These are phyloP conservation scores for Murraya paniculata DNA, from an alignment of 345 rosid species.

Conservation along the genomic window DNA sequence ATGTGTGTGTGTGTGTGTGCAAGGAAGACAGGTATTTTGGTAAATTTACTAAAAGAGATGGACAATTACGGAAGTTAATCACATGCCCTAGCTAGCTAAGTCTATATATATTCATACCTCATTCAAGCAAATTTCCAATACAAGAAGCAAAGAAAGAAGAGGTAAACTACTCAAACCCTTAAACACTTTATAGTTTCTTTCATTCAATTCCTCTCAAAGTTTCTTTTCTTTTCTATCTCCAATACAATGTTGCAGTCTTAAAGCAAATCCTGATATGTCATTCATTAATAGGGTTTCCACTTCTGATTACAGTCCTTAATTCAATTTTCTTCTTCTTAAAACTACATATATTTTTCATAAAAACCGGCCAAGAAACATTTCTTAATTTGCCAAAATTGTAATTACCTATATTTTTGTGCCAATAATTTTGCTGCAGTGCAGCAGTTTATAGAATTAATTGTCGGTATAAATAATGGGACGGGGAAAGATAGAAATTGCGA, in stretches of 20 bases:
- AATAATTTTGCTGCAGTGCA: neutral
- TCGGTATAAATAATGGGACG: slow-evolving; percentile 21
- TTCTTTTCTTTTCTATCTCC: neutral
- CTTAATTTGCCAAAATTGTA: too few species aligned
- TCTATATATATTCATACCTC: neutral
- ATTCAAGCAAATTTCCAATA: slow-evolving; percentile 7
- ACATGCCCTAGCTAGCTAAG: neutral
- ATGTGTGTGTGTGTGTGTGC: too few species aligned
- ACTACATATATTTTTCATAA: neutral
- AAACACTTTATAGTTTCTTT: neutral
- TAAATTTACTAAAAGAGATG: neutral
- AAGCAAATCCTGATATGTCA: neutral
- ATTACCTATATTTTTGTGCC: neutral
- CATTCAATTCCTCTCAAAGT: neutral
- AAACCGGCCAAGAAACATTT: too few species aligned
- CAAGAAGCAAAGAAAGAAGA: slow-evolving; percentile 14
- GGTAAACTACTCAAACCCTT: neutral
- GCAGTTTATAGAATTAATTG: neutral
- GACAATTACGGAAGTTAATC: neutral
- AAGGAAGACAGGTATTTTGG: neutral
- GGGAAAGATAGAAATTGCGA: slow-evolving; percentile 28
- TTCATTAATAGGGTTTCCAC: slow-evolving; percentile 24
- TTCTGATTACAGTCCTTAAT: neutral
- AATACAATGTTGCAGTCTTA: neutral
- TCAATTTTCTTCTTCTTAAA: neutral